A percentile compares a stretch with the other conserved stretches of the same genome.
Evolutionary conservation across 2,329 filamentous ascomycete species (phyloP).

Genomic region (Thelonectria rubi): DNA sequence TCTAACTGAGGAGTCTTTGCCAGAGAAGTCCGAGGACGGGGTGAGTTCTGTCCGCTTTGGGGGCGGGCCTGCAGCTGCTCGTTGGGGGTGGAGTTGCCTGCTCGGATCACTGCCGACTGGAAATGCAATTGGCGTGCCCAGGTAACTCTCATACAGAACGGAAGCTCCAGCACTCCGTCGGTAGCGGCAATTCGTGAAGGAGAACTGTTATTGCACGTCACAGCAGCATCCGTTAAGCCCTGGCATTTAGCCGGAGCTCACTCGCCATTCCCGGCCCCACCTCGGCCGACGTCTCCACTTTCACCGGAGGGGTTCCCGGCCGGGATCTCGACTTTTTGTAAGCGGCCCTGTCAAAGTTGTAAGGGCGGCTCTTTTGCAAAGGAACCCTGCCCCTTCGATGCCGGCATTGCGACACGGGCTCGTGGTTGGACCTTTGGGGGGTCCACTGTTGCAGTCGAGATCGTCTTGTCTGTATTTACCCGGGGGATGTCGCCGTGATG

Average conservation of each 20-base stretch:
- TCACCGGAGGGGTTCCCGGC: background rate
- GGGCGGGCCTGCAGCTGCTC: background rate
- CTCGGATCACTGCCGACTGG: background rate
- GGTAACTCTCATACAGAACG: background rate
- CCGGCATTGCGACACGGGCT: background rate
- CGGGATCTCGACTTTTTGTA: background rate
- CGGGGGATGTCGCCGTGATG: background rate
- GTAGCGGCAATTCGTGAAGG: background rate
- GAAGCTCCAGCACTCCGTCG: background rate
- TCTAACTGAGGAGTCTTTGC: too few species aligned
- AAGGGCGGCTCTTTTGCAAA: conserved; percentile 19
- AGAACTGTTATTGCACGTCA: background rate
- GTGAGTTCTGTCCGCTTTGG: background rate
- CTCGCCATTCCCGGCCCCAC: conserved; percentile 1
- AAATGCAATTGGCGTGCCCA: background rate
- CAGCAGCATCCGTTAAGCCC: too few species aligned
- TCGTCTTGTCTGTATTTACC: conserved; percentile 3
- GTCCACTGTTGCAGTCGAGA: background rate
- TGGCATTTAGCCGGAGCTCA: conserved; percentile 8
- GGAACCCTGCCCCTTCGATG: background rate
- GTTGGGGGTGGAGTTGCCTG: background rate
- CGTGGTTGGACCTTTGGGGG: background rate
- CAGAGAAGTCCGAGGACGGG: too few species aligned
- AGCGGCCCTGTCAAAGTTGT: conserved; percentile 25
- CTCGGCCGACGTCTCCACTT: background rate